Conservation (phyloP, 345 rosid genomes). For the Salix caprea region DNA sequence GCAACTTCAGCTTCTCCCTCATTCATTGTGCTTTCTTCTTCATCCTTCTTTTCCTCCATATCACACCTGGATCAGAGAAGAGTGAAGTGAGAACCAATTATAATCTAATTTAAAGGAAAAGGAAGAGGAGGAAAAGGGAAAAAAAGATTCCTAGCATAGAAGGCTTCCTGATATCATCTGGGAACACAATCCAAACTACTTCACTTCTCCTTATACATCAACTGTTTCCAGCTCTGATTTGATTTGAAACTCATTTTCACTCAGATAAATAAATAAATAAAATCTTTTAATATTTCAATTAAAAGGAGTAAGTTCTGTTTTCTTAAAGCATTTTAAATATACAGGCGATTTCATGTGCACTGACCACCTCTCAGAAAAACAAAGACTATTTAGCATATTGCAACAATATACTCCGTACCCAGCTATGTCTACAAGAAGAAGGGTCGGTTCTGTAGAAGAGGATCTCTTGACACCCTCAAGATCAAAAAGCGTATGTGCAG, state of each 20-base stretch:
- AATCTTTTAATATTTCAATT: not conserved
- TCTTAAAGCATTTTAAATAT: not conserved
- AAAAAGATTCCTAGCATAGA: not conserved
- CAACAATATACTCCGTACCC: constrained; percentile 42
- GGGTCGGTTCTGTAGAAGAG: constrained; percentile 75
- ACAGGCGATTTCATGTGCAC: not conserved
- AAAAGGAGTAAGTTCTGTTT: not conserved
- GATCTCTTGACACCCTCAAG: constrained; percentile 62
- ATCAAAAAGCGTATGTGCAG: constrained; percentile 79
- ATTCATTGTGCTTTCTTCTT: constrained; percentile 89
- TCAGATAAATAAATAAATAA: not conserved
- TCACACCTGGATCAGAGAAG: constrained; percentile 59
- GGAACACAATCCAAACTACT: not conserved
- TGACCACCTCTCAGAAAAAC: not conserved
- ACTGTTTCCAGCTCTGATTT: not conserved
- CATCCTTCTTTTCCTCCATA: constrained; percentile 98
- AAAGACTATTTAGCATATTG: constrained; percentile 3
- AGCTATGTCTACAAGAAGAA: constrained; percentile 75
- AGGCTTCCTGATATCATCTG: not conserved
- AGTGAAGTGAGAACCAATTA: not conserved
- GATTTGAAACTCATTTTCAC: constrained; percentile 11
- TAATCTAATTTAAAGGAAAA: not conserved
- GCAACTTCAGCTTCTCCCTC: constrained; percentile 98
- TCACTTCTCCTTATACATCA: not conserved
- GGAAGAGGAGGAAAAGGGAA: no score